phyloP scores from a whole-genome alignment of 192 early-diverging fungal species.

The Umbelopsis vinacea region DNA sequence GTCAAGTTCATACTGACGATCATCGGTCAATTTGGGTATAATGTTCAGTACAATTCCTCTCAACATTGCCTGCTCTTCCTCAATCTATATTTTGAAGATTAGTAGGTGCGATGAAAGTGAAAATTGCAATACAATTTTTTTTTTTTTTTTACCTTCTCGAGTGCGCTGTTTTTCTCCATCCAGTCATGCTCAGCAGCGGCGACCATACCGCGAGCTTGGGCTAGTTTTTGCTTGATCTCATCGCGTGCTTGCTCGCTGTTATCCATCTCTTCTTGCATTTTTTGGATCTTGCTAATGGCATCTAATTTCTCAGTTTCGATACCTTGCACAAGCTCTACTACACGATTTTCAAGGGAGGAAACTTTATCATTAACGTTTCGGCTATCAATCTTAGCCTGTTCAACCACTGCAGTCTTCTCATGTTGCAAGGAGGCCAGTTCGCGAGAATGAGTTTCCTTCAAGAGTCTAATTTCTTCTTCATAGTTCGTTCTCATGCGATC shows the following conservation, averaged over 20 bases:
- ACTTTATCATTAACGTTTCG: not conserved
- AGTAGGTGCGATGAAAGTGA: not conserved
- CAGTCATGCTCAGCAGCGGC: conserved; percentile 37
- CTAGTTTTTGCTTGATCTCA: conserved; percentile 32
- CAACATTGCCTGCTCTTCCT: not conserved
- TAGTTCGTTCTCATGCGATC: conserved; percentile 27
- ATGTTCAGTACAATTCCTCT: not conserved
- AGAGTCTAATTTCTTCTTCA: conserved; percentile 29
- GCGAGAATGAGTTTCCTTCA: conserved; percentile 8
- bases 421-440: conserved; percentile 6
- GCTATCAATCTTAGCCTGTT: not conserved
- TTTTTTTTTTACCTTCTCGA: conserved; percentile 29
- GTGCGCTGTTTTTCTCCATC: conserved; percentile 33
- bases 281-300: not conserved
- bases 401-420: not conserved
- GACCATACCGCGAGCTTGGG: conserved; percentile 35
- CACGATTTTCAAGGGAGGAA: not conserved
- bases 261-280: conserved; percentile 21
- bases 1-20: not conserved
- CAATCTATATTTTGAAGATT: not conserved
- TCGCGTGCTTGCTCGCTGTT: conserved; percentile 33
- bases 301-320: not conserved
- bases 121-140: no score
- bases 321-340: not conserved
- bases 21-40: not conserved